Conservation (phyloP, 768 basidiomycete species). For the Pleurotus platypus region DNA sequence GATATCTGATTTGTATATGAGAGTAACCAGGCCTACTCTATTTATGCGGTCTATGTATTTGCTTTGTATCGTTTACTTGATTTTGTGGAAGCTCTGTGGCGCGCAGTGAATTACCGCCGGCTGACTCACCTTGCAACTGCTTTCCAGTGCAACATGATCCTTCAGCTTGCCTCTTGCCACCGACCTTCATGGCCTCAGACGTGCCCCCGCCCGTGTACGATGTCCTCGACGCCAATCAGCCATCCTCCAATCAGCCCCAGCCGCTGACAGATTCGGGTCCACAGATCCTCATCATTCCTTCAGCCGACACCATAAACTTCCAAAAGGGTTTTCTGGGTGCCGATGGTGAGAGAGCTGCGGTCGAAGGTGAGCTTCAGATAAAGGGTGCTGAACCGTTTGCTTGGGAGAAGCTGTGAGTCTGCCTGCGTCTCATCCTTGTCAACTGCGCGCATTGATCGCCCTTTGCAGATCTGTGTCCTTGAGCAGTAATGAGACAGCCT, state of each 20-base stretch:
- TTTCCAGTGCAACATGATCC: not conserved
- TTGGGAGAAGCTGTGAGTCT: conserved; percentile 71
- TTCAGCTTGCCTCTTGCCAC: conserved; percentile 11
- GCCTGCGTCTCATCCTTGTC: conserved; percentile 9
- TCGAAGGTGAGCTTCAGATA: conserved; percentile 86
- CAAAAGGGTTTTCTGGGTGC: conserved; percentile 86
- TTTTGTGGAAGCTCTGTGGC: not conserved
- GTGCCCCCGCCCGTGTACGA: conserved; percentile 58
- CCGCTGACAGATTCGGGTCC: conserved; percentile 29
- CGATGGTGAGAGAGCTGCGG: conserved; percentile 75
- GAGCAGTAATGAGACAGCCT: conserved; percentile 63
- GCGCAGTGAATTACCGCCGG: not conserved
- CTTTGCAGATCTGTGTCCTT: conserved; percentile 56
- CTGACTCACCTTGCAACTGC: not conserved
- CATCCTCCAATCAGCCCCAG: not conserved
- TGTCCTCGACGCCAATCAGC: conserved; percentile 23
- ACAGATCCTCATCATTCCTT: conserved; percentile 75
- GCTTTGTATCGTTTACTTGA: conserved; percentile 16
- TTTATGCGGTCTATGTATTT: conserved; percentile 12
- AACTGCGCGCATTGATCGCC: conserved; percentile 11
- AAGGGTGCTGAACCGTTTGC: conserved; percentile 59
- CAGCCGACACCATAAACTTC: conserved; percentile 67
- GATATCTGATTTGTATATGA: not conserved
- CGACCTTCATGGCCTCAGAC: conserved; percentile 33
- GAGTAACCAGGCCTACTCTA: not conserved